Evolutionary conservation across 306 rosid species (phyloP), one percentile per base, ranked within the genome.

Genomic region (Mimosa pudica): DNA sequence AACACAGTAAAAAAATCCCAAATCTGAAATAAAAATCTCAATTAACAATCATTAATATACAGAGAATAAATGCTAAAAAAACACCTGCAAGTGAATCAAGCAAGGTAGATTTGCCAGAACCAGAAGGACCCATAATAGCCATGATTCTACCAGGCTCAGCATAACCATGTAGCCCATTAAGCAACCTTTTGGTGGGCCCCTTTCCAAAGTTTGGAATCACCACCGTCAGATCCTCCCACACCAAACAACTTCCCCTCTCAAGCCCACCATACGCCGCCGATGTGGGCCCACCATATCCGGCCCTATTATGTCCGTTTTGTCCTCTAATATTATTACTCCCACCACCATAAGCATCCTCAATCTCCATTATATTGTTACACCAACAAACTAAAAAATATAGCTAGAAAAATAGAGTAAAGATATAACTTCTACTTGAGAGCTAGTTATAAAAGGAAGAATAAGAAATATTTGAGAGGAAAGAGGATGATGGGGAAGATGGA

Each of bases 101-200:
- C 6, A 93, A 88, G 9, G 97, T 93, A 9, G 97, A 93, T 84
- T 93, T 93, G 51, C 97, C 97, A 71, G 97, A 93, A 49, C 97
- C 97, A 76, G 97, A 93, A 66, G 97, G 97, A 58, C 97, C 97
- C 97, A 93, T 93, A 33, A 93, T 93, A 42, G 97, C 97, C 91
- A 85, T 89, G 87, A 93, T 89, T 75, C 88, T 83, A 68, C 97
- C 97, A 75, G 97, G 94, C 79, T 90, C 97, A 77, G 94, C 96
- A 79, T 58, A 91, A 30, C 97, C 97, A 83, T 82, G 83, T 1
- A 93, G 88, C 16, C 97, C 97, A 86, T 89, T 87, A 42, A 93
- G 94, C 78, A 93, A 54, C 79, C 97, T 82, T 79, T 80, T 94
- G 0, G 97, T 94, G 38, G 98, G 97, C 42, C 89, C 94, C 41